Conservation (phyloP, 2,329 filamentous ascomycete genomes). For the Cladosporium colombiae region DNA sequence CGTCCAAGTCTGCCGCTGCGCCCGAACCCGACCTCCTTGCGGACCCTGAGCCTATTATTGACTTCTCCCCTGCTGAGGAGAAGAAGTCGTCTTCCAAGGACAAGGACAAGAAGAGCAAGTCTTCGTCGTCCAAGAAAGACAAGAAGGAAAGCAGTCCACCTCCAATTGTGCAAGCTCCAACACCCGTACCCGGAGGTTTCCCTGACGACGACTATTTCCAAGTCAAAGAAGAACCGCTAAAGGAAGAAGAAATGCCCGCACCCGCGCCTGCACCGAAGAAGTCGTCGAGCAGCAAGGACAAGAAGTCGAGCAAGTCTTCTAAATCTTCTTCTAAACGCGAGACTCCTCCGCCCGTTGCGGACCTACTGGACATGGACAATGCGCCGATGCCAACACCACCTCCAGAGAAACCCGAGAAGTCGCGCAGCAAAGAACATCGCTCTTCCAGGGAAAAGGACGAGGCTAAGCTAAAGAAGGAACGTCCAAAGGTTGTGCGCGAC, state of each 20-base stretch:
- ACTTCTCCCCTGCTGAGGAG: constrained; percentile 21
- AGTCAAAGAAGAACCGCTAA: constrained; percentile 3
- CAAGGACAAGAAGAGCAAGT: constrained; percentile 23
- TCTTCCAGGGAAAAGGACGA: constrained; percentile 45
- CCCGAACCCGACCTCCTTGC: constrained; percentile 23
- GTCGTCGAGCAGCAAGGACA: constrained; percentile 32
- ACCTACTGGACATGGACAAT: constrained; percentile 36
- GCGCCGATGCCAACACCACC: constrained; percentile 51
- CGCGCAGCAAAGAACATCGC: constrained; percentile 2
- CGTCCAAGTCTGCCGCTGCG: constrained; percentile 4
- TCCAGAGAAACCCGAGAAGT: constrained; percentile 40
- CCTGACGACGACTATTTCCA: constrained; percentile 45
- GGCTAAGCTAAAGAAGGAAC: constrained; percentile 66
- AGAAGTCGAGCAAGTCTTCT: constrained; percentile 37
- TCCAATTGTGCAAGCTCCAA: constrained; percentile 31
- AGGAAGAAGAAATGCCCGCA: constrained; percentile 21
- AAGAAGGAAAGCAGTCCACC: constrained; percentile 22
- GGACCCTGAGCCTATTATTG: constrained; percentile 14
- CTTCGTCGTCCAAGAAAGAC: constrained; percentile 21
- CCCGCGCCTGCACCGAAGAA: constrained; percentile 26
- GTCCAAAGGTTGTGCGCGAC: constrained; percentile 73
- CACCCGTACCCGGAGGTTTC: constrained; percentile 50
- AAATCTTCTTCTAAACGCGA: neutral
- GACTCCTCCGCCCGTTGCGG: constrained; percentile 25
- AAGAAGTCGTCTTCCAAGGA: constrained; percentile 25